Evolutionary conservation across 805 yeast genomes (phyloP), one percentile per base, ranked within the genome.

Genomic region (Candida ponderosae): DNA sequence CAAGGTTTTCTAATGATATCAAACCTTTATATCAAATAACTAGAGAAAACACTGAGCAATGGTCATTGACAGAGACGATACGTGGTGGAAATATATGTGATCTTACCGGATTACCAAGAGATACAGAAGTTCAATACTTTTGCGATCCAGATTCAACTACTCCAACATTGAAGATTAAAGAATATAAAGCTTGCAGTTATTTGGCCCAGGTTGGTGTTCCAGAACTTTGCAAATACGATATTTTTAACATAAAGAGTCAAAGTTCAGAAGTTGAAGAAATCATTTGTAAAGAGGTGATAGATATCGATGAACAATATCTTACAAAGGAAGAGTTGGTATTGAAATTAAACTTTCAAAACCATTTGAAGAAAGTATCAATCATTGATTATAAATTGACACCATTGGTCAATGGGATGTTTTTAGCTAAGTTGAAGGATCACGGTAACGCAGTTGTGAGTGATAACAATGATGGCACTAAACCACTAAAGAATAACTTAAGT

Each of bases 31-130:
- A 21, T 20, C 14, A 16, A 39, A 17, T 40, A 34, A 17, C 32
- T 34, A 1, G 36, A 34, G 14, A 38, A 37, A 31, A 44, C 41
- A n/a, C 30, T 6, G 47, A 45, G 14, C 29, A 36, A 6, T 28
- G 38, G 26, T 30, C 33, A 13, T 31, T 50, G 4, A 15, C 35
- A 2, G 38, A 33, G 35, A 10, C 29, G 29, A 29, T 50, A 31
- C 33, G 26, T 2, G 38, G 42, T 27, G 58, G 58, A 2, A 36
- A 50, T 2, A 35, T 46, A 7, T 53, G 58, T 42, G 57, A 53
- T 34, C 34, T 52, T 31, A 52, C 53, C 1, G 47, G 51, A 4
- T 36, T 38, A 23, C 45, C 48, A 11, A 40, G 58, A 39, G 37
- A 35, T 3, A 38, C 43, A 4, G 50, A 53, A 23, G 18, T 53